These are phyloP conservation scores for Ceratobasidium papillatum DNA, from an alignment of 1,284 basidiomycete species.

Conservation along the genomic window DNA sequence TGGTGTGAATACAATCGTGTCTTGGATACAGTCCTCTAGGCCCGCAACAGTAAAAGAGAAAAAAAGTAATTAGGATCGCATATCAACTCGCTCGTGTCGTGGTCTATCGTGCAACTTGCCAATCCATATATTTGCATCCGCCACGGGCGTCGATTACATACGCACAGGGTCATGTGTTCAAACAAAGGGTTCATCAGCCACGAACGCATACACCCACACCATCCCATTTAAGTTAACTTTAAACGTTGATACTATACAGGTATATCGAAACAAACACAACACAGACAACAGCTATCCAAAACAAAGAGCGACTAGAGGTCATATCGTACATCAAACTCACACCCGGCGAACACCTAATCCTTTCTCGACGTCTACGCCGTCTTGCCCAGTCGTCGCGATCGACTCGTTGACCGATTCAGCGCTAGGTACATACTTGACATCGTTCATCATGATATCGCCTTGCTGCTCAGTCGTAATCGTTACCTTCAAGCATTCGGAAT, in stretches of 20 bases:
- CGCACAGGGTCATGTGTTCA: constrained; percentile 11
- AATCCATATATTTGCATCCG: constrained; percentile 38
- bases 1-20: constrained; percentile 5
- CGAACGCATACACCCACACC: constrained; percentile 26
- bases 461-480: constrained; percentile 35
- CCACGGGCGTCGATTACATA: background rate
- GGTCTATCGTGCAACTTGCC: background rate
- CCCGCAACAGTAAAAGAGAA: background rate
- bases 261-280: background rate
- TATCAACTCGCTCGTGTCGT: constrained; percentile 32
- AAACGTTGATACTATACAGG: background rate
- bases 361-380: constrained; percentile 2
- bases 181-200: background rate
- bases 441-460: constrained; percentile 33
- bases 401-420: constrained; percentile 23
- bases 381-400: background rate
- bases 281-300: background rate
- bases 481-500: constrained; percentile 24
- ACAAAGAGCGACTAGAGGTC: constrained; percentile 5
- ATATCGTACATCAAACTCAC: background rate
- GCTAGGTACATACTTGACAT: constrained; percentile 22
- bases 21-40: background rate
- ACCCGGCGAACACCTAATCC: background rate
- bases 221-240: background rate
- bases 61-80: constrained; percentile 37